These are phyloP conservation scores for Penstemon newberryi DNA, from an alignment of 257 asterid species.

Conservation along the genomic window DNA sequence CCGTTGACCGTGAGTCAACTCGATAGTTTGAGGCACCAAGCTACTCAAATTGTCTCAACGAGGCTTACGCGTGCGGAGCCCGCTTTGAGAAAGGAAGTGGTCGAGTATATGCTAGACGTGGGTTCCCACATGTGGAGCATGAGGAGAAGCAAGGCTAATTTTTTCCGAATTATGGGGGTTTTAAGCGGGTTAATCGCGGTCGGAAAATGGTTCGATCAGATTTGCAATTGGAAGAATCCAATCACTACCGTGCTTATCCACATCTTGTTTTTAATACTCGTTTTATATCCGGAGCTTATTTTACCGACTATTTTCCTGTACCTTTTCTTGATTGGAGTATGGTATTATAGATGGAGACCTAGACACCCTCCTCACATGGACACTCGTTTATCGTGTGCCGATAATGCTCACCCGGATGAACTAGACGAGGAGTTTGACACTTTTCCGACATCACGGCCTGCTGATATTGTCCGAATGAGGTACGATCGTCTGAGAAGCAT, in stretches of 20 bases:
- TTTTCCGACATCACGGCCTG: constrained; percentile 57
- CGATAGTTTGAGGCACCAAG: constrained; percentile 70
- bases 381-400: constrained; percentile 66
- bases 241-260: constrained; percentile 67
- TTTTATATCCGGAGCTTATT: constrained; percentile 63
- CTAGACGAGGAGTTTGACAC: constrained; percentile 71
- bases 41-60: constrained; percentile 63
- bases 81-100: constrained; percentile 70
- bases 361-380: constrained; percentile 78
- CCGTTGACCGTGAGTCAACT: constrained; percentile 63
- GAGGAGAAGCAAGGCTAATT: constrained; percentile 74
- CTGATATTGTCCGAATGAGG: constrained; percentile 64
- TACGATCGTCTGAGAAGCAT: constrained; percentile 73
- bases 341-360: constrained; percentile 79
- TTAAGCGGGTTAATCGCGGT: constrained; percentile 55
- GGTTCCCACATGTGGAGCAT: constrained; percentile 85
- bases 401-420: constrained; percentile 61
- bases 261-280: constrained; percentile 62
- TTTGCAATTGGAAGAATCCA: constrained; percentile 79
- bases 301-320: constrained; percentile 65
- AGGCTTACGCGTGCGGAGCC: constrained; percentile 79
- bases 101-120: constrained; percentile 75
- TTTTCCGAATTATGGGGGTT: constrained; percentile 66
- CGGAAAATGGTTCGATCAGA: constrained; percentile 67
- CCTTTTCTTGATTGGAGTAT: constrained; percentile 60